phyloP scores from a whole-genome alignment of 768 basidiomycete species.

The Psilocybe azurescens region DNA sequence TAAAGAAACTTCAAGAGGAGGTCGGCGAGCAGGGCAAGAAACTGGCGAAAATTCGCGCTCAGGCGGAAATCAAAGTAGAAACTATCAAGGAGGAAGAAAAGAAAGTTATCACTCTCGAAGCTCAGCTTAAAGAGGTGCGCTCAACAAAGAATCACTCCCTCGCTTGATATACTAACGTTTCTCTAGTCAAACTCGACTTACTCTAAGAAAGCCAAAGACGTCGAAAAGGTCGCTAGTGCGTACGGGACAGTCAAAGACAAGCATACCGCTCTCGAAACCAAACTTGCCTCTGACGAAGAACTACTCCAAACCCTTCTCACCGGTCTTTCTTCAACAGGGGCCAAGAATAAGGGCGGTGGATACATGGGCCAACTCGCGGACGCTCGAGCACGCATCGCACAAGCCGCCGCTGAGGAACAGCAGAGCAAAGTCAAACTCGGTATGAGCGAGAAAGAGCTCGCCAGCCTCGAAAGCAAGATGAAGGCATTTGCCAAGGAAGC shows the following conservation, averaged over 20 bases:
- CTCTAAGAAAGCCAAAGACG: constrained; percentile 62
- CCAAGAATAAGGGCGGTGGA: constrained; percentile 77
- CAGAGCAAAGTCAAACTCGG: constrained; percentile 77
- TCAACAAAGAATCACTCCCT: neutral
- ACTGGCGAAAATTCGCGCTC: constrained; percentile 81
- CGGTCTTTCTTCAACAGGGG: constrained; percentile 77
- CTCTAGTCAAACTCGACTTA: constrained; percentile 61
- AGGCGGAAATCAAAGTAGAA: constrained; percentile 80
- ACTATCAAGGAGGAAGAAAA: constrained; percentile 82
- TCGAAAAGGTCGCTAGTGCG: constrained; percentile 55
- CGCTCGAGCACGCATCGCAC: constrained; percentile 75
- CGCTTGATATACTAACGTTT: neutral
- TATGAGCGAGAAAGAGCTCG: constrained; percentile 82
- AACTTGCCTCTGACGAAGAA: constrained; percentile 80
- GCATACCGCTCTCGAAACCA: constrained; percentile 62
- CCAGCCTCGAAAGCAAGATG: constrained; percentile 75
- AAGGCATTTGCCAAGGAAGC: constrained; percentile 88
- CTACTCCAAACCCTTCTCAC: constrained; percentile 95
- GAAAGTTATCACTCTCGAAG: constrained; percentile 54
- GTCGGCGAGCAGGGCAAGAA: constrained; percentile 80
- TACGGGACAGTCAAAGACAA: constrained; percentile 72
- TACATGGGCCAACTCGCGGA: constrained; percentile 97
- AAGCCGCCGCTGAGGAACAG: constrained; percentile 84
- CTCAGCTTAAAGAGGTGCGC: constrained; percentile 67
- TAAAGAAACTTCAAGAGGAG: constrained; percentile 84